A percentile compares a stretch with the other conserved stretches of the same genome.
phyloP scores from a whole-genome alignment of 1,284 basidiomycete genomes.

The Meira nashicola region DNA sequence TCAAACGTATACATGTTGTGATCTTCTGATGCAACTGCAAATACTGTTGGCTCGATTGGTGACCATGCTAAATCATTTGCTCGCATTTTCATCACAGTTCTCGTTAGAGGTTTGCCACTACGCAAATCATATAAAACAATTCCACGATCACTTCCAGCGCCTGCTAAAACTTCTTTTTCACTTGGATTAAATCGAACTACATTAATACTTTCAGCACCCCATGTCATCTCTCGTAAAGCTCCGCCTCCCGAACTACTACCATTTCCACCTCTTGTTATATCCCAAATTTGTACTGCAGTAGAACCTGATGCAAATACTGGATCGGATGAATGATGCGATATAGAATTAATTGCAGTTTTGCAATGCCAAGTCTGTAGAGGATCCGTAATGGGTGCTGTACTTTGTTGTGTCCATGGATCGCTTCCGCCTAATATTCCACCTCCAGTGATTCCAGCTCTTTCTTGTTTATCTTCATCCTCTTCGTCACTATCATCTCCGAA shows the following conservation, averaged over 20 bases:
- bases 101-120: slow-evolving; percentile 85
- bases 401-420: slow-evolving; percentile 5
- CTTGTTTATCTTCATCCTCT: slow-evolving; percentile 7
- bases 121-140: slow-evolving; percentile 94
- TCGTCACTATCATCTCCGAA: slow-evolving; percentile 49
- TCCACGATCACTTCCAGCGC: slow-evolving; percentile 86
- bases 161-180: slow-evolving; percentile 86
- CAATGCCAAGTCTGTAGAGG: slow-evolving; percentile 46
- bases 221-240: slow-evolving; percentile 56
- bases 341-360: slow-evolving; percentile 62
- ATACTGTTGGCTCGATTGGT: slow-evolving; percentile 83
- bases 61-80: slow-evolving; percentile 89
- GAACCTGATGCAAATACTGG: slow-evolving; percentile 89
- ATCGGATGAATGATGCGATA: slow-evolving; percentile 86
- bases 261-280: slow-evolving; percentile 65
- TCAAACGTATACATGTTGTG: slow-evolving; percentile 99
- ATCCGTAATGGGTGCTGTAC: background rate
- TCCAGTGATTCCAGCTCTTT: background rate
- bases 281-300: slow-evolving; percentile 92
- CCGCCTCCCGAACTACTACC: slow-evolving; percentile 52
- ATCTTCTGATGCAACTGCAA: slow-evolving; percentile 92
- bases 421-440: slow-evolving; percentile 7
- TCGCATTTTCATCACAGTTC: slow-evolving; percentile 75
- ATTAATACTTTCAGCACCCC: slow-evolving; percentile 72
- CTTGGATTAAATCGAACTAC: slow-evolving; percentile 87